A percentile compares a stretch with the other conserved stretches of the same genome.
Conservation (phyloP, 352 stramenopile genomes). For the Globisporangium canariense region DNA sequence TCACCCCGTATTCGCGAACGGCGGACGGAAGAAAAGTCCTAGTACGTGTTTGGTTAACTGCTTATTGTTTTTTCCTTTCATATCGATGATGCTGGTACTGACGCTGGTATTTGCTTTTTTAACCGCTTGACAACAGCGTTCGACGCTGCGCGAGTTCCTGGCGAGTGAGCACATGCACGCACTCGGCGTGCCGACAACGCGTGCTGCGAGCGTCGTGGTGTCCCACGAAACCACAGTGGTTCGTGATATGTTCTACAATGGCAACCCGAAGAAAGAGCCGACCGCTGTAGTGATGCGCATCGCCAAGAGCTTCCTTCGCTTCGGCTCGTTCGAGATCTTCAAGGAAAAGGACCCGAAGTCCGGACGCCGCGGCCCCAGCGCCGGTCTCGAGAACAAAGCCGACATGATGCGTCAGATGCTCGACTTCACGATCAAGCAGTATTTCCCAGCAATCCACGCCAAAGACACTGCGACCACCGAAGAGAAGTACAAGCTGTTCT, state of each 20-base stretch:
- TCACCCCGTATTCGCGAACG: conserved; percentile 93
- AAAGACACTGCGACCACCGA: neutral
- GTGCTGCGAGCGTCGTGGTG: conserved; percentile 78
- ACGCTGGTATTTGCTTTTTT: neutral
- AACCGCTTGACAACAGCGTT: conserved; percentile 52
- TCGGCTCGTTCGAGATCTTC: conserved; percentile 97
- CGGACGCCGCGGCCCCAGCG: conserved; percentile 64
- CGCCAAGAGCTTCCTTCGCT: conserved; percentile 91
- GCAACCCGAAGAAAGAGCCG: conserved; percentile 59
- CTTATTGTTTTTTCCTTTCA: neutral
- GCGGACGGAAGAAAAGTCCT: conserved; percentile 92
- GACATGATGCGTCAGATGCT: conserved; percentile 75
- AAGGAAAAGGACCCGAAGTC: conserved; percentile 68
- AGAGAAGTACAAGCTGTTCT: neutral
- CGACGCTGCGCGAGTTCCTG: conserved; percentile 96
- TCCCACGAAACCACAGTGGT: conserved; percentile 69
- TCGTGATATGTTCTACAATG: conserved; percentile 89
- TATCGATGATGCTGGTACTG: neutral
- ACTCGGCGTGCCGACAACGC: conserved; percentile 92
- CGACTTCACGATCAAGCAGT: conserved; percentile 72
- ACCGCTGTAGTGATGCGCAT: conserved; percentile 87
- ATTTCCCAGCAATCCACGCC: conserved; percentile 50
- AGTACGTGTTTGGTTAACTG: conserved; percentile 5
- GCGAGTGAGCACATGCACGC: conserved; percentile 95
- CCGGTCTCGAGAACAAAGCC: conserved; percentile 55